A percentile compares a stretch with the other conserved stretches of the same genome.
phyloP scores from a whole-genome alignment of 2,329 filamentous ascomycete species.

The Colletotrichum plurivorum region DNA sequence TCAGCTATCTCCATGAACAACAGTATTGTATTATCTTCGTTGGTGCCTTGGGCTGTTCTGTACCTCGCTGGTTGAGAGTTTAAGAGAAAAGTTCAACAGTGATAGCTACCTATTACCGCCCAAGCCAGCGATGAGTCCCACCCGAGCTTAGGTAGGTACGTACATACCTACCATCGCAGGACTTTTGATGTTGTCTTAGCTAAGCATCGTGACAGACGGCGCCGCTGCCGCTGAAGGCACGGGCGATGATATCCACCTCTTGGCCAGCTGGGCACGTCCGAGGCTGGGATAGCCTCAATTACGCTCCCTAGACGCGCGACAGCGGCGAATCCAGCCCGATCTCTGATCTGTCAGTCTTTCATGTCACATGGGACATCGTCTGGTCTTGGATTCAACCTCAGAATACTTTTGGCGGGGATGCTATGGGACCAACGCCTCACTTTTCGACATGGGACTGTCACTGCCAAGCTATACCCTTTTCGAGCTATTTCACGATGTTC shows the following conservation, averaged over 20 bases:
- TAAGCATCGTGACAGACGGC: conserved; percentile 25
- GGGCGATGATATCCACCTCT: conserved; percentile 24
- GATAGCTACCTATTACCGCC: too few relatives aligned
- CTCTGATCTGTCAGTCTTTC: conserved; percentile 3
- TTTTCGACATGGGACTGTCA: conserved; percentile 6
- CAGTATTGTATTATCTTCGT: too few relatives aligned
- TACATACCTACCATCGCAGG: too few relatives aligned
- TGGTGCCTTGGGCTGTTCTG: too few relatives aligned
- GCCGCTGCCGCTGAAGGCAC: conserved; percentile 33
- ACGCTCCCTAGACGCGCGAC: conserved; percentile 2
- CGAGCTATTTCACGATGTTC: neutral
- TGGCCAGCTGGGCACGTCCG: conserved; percentile 1
- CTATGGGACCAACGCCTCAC: conserved; percentile 26
- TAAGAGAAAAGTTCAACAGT: too few relatives aligned
- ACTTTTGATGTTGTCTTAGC: neutral
- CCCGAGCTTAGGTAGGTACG: neutral
- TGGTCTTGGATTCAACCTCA: conserved; percentile 24
- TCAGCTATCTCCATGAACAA: too few relatives aligned
- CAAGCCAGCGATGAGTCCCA: neutral
- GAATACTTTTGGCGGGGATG: conserved; percentile 10
- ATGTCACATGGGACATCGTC: conserved; percentile 33
- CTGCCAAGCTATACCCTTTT: conserved; percentile 5
- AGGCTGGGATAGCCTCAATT: conserved; percentile 36
- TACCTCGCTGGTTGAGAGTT: too few relatives aligned
- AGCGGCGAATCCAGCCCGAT: conserved; percentile 19